Percentiles rank a stretch among this genome's conserved stretches.
phyloP scores from a whole-genome alignment of 2,329 filamentous ascomycete species.

The Lachnellula arida region DNA sequence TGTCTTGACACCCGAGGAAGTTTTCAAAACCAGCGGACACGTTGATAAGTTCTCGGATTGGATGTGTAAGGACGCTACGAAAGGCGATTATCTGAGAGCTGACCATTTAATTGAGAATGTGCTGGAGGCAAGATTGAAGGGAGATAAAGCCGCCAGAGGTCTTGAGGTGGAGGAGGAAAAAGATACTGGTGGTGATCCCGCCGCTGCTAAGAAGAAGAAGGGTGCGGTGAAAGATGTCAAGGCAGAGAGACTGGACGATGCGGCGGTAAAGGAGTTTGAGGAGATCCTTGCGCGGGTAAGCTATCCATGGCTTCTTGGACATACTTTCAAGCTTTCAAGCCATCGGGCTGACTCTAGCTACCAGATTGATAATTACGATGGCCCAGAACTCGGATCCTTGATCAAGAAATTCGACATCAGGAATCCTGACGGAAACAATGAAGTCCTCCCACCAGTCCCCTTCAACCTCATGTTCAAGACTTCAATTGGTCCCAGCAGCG shows the following conservation, averaged over 20 bases:
- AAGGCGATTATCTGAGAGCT: conserved; percentile 90
- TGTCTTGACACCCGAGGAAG: conserved; percentile 85
- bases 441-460: conserved; percentile 74
- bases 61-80: conserved; percentile 99
- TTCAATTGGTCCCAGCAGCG: conserved; percentile 85
- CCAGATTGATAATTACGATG: conserved; percentile 91
- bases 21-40: conserved; percentile 93
- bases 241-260: conserved; percentile 81
- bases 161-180: conserved; percentile 74
- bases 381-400: conserved; percentile 76
- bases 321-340: too few relatives aligned
- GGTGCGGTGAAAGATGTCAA: conserved; percentile 76
- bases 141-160: conserved; percentile 87
- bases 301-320: too few relatives aligned
- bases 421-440: conserved; percentile 74
- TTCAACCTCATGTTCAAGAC: conserved; percentile 99
- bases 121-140: conserved; percentile 79
- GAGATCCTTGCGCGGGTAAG: conserved; percentile 70
- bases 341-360: too few relatives aligned
- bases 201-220: conserved; percentile 64
- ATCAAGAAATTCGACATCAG: conserved; percentile 89
- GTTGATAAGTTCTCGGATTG: conserved; percentile 93
- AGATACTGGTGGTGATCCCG: conserved; percentile 39
- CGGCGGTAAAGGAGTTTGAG: conserved; percentile 82
- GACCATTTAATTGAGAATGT: conserved; percentile 96